These are phyloP conservation scores for Citrus maxima DNA, from an alignment of 345 rosid genomes.

Conservation along the genomic window DNA sequence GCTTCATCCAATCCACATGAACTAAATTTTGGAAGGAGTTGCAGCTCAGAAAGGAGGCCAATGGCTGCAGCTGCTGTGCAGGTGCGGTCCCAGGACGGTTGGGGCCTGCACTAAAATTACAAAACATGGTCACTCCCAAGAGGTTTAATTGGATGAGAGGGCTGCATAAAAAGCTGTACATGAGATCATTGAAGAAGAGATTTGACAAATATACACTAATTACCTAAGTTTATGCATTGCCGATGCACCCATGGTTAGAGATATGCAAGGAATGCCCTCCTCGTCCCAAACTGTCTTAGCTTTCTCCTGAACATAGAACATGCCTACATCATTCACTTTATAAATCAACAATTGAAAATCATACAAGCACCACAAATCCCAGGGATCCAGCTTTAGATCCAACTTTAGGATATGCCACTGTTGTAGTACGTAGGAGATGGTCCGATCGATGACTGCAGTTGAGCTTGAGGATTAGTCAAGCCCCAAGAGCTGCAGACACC, in stretches of 20 bases:
- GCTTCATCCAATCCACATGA: slow-evolving; percentile 50
- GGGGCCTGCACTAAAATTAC: slow-evolving; percentile 59
- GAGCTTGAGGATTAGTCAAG: not conserved
- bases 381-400: not conserved
- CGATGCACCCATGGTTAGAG: slow-evolving; percentile 72
- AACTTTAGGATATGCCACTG: not conserved
- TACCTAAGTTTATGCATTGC: slow-evolving; percentile 96
- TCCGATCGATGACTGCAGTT: not conserved
- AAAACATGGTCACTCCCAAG: not conserved
- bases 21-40: slow-evolving; percentile 51
- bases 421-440: not conserved
- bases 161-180: not conserved
- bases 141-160: not conserved
- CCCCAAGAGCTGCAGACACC: not conserved
- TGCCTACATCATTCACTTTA: not conserved
- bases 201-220: slow-evolving; percentile 7
- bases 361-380: not conserved
- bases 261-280: slow-evolving; percentile 71
- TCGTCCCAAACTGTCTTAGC: slow-evolving; percentile 71
- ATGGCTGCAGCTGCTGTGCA: slow-evolving; percentile 94
- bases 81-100: slow-evolving; percentile 96
- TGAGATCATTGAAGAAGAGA: not conserved
- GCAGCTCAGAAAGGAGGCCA: slow-evolving; percentile 71
- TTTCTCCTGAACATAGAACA: slow-evolving; percentile 49
- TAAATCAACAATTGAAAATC: not conserved